These are phyloP conservation scores for Larix kaempferi DNA, from an alignment of 75 land plant species.

Conservation along the genomic window DNA sequence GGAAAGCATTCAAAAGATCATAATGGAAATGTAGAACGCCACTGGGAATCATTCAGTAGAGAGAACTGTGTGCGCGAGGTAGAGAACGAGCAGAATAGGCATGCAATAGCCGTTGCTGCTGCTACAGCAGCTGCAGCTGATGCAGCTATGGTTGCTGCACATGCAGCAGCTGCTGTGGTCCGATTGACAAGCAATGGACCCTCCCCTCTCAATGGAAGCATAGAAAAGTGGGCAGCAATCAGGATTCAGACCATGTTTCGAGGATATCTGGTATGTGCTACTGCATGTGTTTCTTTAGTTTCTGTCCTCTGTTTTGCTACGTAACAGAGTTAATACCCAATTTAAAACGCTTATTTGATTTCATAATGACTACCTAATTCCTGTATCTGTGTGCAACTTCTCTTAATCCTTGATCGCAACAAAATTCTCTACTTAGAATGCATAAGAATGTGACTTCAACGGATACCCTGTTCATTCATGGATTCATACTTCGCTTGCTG, in stretches of 20 bases:
- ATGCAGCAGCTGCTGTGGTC: constrained; percentile 49
- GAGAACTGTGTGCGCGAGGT: neutral
- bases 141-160: constrained; percentile 66
- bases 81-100: constrained; percentile 12
- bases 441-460: neutral
- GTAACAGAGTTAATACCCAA: neutral
- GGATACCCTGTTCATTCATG: neutral
- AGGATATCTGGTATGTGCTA: constrained; percentile 59
- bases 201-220: constrained; percentile 19
- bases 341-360: neutral
- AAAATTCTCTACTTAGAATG: neutral
- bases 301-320: neutral
- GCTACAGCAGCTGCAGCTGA: constrained; percentile 78
- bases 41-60: neutral
- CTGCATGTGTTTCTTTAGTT: neutral
- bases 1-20: neutral
- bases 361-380: neutral
- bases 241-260: constrained; percentile 67
- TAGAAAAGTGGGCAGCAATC: constrained; percentile 44
- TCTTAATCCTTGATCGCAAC: neutral
- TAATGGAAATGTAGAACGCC: neutral
- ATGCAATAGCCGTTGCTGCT: constrained; percentile 13
- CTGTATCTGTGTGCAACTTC: no score
- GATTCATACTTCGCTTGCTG: neutral
- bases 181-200: constrained; percentile 60